phyloP scores from a whole-genome alignment of 2,329 filamentous ascomycete species.

The Cytospora piceae region DNA sequence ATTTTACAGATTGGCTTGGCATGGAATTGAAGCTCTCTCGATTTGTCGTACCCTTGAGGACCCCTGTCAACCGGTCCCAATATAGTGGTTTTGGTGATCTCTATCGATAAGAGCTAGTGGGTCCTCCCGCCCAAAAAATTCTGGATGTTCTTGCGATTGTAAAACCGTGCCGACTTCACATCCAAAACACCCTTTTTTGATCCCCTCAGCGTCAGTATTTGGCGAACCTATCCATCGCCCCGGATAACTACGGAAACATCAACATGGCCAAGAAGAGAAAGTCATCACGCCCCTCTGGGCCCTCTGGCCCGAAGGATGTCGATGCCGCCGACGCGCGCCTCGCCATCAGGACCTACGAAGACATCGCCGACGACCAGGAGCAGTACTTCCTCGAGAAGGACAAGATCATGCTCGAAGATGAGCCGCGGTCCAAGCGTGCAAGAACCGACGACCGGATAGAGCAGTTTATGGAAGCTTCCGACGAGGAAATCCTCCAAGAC shows the following conservation, averaged over 20 bases:
- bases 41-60: background rate
- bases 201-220: background rate
- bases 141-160: background rate
- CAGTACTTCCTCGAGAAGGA: constrained; percentile 89
- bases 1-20: too few relatives aligned
- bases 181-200: background rate
- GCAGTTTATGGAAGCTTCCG: constrained; percentile 60
- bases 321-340: constrained; percentile 65
- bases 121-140: constrained; percentile 4
- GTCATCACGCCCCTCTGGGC: constrained; percentile 55
- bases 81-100: background rate
- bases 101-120: constrained; percentile 24
- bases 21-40: too few relatives aligned
- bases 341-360: constrained; percentile 69
- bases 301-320: constrained; percentile 58
- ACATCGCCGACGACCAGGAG: constrained; percentile 92
- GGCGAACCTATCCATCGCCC: background rate
- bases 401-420: constrained; percentile 83
- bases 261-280: constrained; percentile 73
- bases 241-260: background rate
- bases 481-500: constrained; percentile 57
- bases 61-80: background rate
- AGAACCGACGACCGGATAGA: constrained; percentile 72
- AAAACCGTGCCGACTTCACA: background rate
- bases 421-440: constrained; percentile 75